Percentiles rank a stretch among this genome's conserved stretches.
These are phyloP conservation scores for Fusarium staphyleae DNA, from an alignment of 2,329 filamentous ascomycete species.

Conservation along the genomic window DNA sequence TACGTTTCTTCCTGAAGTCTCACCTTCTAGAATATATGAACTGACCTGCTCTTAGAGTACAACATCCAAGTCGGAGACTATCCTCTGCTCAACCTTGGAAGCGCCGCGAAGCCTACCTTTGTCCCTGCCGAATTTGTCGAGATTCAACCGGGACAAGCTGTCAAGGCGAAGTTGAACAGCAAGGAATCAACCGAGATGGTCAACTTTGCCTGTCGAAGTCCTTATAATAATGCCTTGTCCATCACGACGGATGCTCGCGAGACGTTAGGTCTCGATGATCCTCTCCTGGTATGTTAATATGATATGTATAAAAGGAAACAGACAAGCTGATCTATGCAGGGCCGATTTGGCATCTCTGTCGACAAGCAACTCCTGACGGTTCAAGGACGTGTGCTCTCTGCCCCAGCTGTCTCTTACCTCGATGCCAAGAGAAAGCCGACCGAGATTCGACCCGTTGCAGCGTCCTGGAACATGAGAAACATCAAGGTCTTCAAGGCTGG, in stretches of 20 bases:
- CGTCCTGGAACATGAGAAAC: conserved; percentile 73
- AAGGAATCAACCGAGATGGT: conserved; percentile 75
- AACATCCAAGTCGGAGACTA: conserved; percentile 46
- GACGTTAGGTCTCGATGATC: conserved; percentile 64
- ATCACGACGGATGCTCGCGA: conserved; percentile 65
- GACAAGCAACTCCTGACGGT: conserved; percentile 72
- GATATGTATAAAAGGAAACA: neutral
- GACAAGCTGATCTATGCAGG: conserved; percentile 23
- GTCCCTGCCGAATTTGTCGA: conserved; percentile 71
- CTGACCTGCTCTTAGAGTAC: conserved; percentile 46
- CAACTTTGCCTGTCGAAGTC: conserved; percentile 71
- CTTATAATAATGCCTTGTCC: conserved; percentile 70
- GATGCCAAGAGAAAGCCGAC: conserved; percentile 30
- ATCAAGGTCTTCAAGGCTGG: conserved; percentile 64
- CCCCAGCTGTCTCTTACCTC: conserved; percentile 68
- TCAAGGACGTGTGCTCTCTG: conserved; percentile 69
- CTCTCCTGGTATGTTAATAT: conserved; percentile 45
- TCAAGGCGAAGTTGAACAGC: conserved; percentile 64
- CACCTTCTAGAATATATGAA: neutral
- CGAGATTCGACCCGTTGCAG: conserved; percentile 51
- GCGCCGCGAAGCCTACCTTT: conserved; percentile 62
- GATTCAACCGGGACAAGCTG: conserved; percentile 69
- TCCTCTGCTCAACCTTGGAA: conserved; percentile 74
- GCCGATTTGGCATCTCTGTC: conserved; percentile 69
- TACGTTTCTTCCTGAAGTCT: conserved; percentile 29